Evolutionary conservation across 768 basidiomycete species (phyloP).

Genomic region (Leccinum rimulosum): DNA sequence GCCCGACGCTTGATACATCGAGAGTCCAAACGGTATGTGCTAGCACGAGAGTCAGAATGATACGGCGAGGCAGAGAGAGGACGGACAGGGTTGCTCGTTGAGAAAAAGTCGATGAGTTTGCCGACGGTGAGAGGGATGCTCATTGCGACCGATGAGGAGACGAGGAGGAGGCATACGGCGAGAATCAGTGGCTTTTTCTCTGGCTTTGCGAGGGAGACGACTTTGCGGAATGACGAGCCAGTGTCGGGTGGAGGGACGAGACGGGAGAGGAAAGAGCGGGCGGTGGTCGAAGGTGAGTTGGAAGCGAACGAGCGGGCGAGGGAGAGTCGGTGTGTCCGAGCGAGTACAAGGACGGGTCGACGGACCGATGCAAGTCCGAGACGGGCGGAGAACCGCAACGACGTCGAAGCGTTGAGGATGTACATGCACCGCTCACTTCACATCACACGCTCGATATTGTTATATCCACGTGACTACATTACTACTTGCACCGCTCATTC

Average conservation of each 20-base stretch:
- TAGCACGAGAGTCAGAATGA: constrained; percentile 22
- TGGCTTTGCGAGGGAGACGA: constrained; percentile 75
- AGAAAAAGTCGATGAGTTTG: constrained; percentile 92
- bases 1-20: constrained; percentile 76
- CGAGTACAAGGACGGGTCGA: background rate
- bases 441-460: background rate
- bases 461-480: too few relatives aligned
- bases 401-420: background rate
- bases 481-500: too few relatives aligned
- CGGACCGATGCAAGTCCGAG: background rate
- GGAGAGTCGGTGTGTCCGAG: background rate
- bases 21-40: constrained; percentile 80
- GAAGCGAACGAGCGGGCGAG: constrained; percentile 15
- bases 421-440: background rate
- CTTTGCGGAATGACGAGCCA: constrained; percentile 68
- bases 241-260: constrained; percentile 36
- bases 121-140: constrained; percentile 92
- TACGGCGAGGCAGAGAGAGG: too few relatives aligned
- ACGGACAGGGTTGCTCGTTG: constrained; percentile 61
- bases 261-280: constrained; percentile 22
- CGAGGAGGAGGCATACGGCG: constrained; percentile 75
- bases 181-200: constrained; percentile 74
- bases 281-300: background rate
- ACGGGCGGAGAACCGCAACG: background rate
- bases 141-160: constrained; percentile 91